Evolutionary conservation across 2,329 filamentous ascomycete species (phyloP), one percentile per base, ranked within the genome.

Genomic region (Alternaria sp.): DNA sequence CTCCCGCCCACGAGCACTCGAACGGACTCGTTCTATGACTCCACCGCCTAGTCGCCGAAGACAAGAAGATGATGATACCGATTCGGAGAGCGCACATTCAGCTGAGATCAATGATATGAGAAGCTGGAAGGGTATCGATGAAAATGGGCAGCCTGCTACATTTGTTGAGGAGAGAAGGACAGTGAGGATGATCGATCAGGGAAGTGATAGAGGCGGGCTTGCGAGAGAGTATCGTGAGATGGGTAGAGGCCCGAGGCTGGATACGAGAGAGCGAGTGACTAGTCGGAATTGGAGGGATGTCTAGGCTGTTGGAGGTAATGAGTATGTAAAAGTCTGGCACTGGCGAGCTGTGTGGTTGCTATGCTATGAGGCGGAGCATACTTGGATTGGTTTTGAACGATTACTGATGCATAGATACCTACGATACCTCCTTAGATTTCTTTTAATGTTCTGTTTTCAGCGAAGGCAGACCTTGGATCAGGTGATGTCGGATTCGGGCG

Each of bases 71-170:
- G 66, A 71, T 23, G 65, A 62, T 26, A 77, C 74, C 6, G 74
- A 73, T 18, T 73, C 72, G 10, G 74, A 68, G 21, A 76, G 73
- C 37, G 70, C 70, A 4, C 60, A 58, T 12, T 63, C 61, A 5
- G 71, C 63, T 4, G 65, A 66, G 11, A 12, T 71, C n/a, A 64
- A 64, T 6, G 66, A 69, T 21, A 65, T 70, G 14, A 68, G 71
- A 55, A 71, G 54, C n/a, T 78, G 70, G 68, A 73, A 55, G 23
- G 75, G 71, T 3, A 55, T 73, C 6, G 76, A 78, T 61, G 75
- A 77, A 61, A 71, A 74, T 50, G 75, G 75, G 2, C 21, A 69
- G 25, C 71, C 71, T 7, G 66, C 68, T 54, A 77, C 66, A 0
- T 77, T 71, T 57, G 65, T 75, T 4, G 75, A 76, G 50, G 71